Percentiles rank a stretch among this genome's conserved stretches.
phyloP scores from a whole-genome alignment of 768 basidiomycete genomes.

The Termitomyces sp. region DNA sequence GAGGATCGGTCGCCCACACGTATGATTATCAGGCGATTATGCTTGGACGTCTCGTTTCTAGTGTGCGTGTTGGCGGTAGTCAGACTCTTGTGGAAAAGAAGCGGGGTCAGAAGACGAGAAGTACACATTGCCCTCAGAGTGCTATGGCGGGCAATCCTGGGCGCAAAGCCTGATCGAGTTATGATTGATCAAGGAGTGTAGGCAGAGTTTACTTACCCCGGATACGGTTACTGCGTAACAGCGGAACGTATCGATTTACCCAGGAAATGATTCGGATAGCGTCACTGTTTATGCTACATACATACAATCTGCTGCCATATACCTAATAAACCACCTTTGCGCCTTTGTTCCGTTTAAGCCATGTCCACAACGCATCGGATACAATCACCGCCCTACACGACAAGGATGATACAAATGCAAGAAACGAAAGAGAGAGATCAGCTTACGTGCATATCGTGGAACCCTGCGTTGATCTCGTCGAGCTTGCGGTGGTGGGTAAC shows the following conservation, averaged over 20 bases:
- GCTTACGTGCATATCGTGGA: constrained; percentile 96
- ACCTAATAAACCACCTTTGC: constrained; percentile 1
- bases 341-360: constrained; percentile 31
- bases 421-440: neutral
- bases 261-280: constrained; percentile 4
- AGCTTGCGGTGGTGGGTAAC: constrained; percentile 82
- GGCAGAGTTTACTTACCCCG: neutral
- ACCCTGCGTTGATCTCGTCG: constrained; percentile 78
- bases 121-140: constrained; percentile 58
- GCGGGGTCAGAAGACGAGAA: constrained; percentile 65
- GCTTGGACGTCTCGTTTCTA: constrained; percentile 75
- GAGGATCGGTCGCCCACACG: constrained; percentile 61
- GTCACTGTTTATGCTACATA: constrained; percentile 5
- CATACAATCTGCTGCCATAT: constrained; percentile 7
- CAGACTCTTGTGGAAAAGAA: constrained; percentile 59
- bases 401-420: neutral
- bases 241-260: constrained; percentile 1
- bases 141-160: constrained; percentile 68
- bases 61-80: constrained; percentile 56
- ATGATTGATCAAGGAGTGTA: constrained; percentile 51
- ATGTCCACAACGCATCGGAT: constrained; percentile 96
- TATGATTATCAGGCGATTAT: constrained; percentile 67
- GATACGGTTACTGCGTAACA: neutral
- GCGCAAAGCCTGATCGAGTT: constrained; percentile 37
- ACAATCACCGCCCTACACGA: constrained; percentile 67